Percentiles rank a stretch among this genome's conserved stretches.
Evolutionary conservation across 2,329 filamentous ascomycete species (phyloP).

Genomic region (Alternaria arbusti): DNA sequence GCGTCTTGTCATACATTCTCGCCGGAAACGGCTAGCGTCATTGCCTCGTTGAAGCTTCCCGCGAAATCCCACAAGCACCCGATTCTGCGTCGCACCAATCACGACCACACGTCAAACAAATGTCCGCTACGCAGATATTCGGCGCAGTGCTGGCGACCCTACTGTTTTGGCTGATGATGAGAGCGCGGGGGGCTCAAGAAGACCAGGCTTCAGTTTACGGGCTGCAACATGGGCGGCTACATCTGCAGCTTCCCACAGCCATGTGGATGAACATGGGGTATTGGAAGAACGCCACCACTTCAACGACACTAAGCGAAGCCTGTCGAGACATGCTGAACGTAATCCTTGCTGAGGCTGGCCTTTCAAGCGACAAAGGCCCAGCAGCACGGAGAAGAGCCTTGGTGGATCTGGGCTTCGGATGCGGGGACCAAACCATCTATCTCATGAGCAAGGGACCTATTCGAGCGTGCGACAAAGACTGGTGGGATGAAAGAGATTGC

Average conservation of each 20-base stretch:
- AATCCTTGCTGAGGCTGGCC: slow-evolving; percentile 54
- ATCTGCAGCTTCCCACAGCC: slow-evolving; percentile 55
- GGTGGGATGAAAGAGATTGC: slow-evolving; percentile 19
- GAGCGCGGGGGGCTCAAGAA: not conserved
- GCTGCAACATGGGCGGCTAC: slow-evolving; percentile 63
- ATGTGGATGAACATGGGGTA: slow-evolving; percentile 72
- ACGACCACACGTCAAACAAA: not conserved
- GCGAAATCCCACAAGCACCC: not conserved
- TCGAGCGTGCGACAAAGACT: slow-evolving; percentile 18
- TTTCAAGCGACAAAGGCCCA: slow-evolving; percentile 29
- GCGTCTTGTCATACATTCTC: not conserved
- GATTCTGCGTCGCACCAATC: not conserved
- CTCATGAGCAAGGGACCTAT: slow-evolving; percentile 39
- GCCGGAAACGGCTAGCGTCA: not conserved
- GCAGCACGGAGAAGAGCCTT: slow-evolving; percentile 30
- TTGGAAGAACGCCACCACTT: slow-evolving; percentile 52
- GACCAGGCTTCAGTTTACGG: slow-evolving; percentile 49
- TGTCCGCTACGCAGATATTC: not conserved
- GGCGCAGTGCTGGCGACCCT: not conserved
- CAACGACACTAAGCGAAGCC: slow-evolving; percentile 51
- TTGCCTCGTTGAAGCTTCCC: not conserved
- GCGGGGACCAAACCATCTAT: slow-evolving; percentile 63
- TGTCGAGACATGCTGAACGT: slow-evolving; percentile 58
- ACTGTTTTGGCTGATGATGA: not conserved
- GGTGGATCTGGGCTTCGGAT: slow-evolving; percentile 65